These are phyloP conservation scores for Fusarium ramigenum DNA, from an alignment of 2,329 filamentous ascomycete species.

Conservation along the genomic window DNA sequence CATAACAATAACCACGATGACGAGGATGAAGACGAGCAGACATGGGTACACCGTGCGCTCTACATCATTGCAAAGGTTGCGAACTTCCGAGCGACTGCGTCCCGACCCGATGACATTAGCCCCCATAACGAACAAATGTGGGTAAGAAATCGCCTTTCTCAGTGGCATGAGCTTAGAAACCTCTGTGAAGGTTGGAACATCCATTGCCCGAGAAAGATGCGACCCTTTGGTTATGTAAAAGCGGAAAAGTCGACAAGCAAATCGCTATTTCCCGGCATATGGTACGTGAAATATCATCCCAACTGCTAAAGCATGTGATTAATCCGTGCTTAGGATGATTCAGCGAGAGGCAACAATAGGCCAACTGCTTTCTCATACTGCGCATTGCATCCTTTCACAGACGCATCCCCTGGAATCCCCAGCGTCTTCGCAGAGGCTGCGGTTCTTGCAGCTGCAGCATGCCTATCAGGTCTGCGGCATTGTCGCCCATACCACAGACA, in stretches of 20 bases:
- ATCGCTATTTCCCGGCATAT: slow-evolving; percentile 87
- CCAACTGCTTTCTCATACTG: slow-evolving; percentile 88
- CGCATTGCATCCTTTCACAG: slow-evolving; percentile 82
- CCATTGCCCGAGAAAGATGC: slow-evolving; percentile 84
- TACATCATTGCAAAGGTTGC: slow-evolving; percentile 88
- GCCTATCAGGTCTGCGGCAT: slow-evolving; percentile 91
- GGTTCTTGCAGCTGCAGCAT: slow-evolving; percentile 74
- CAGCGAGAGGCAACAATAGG: slow-evolving; percentile 84
- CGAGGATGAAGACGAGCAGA: slow-evolving; percentile 65
- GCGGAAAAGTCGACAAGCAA: slow-evolving; percentile 72
- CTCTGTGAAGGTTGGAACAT: slow-evolving; percentile 86
- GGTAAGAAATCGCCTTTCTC: slow-evolving; percentile 70
- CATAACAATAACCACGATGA: slow-evolving; percentile 52
- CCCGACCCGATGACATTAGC: slow-evolving; percentile 67
- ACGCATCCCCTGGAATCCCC: slow-evolving; percentile 75
- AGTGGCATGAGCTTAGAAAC: slow-evolving; percentile 84
- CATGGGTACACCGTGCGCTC: slow-evolving; percentile 89
- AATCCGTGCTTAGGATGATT: slow-evolving; percentile 68
- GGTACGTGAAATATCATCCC: slow-evolving; percentile 59
- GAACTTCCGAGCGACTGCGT: slow-evolving; percentile 80
- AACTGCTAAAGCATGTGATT: not conserved
- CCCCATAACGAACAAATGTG: slow-evolving; percentile 71
- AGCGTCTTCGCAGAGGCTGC: slow-evolving; percentile 72
- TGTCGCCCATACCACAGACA: slow-evolving; percentile 83
- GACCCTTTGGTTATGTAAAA: slow-evolving; percentile 81